Base-by-base conservation (phyloP, 179 eudicot genomes). In the Beta lomatogona region DNA sequence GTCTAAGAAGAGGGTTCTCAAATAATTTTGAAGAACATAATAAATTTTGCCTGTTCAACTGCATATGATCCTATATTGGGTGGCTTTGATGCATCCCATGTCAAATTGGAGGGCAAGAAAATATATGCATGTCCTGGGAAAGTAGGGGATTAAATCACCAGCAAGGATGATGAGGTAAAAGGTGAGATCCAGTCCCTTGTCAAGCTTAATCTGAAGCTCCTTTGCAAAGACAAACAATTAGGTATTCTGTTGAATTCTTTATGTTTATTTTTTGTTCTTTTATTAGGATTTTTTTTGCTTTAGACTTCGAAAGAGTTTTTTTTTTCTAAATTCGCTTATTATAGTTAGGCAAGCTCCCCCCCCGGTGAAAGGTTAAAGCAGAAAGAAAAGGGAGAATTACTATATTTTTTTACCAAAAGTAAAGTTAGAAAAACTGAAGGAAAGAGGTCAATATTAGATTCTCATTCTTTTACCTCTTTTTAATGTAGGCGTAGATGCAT, bases 181-280 rank as follows among this genome's bases (percentile, higher is more conserved):
- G 84, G 81, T 81, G 95, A 93, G 88, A 92, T 95, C 70, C 91
- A 87, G 79, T 90, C 96, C 66, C 95, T 95, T 61, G 97, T 95
- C 70, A 95, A 93, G 89, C 93, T 93, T 82, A 95, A 91, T 80
- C 74, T 95, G 83, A 95, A 95, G 87, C 89, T 92, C 45, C 88
- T 91, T 44, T 80, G 85, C 41, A 81, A 82, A 83, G 89, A 89
- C 50, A 87, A 85, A 83, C 88, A 84, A 78, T 76, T 95, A 88
- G 94, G 98, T 94, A 93, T 78, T 88, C 67, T 81, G 36, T 5
- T 68, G 28, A 7, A 25, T 10, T 45, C 46, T 46, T 50, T n/a
- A 60, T 63, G 3, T 22, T 46, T 59, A 6, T 52, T 4, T 65
- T 19, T n/a, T 70, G 57, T 28, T 80, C 70, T 45, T 45, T 45